A percentile compares a stretch with the other conserved stretches of the same genome.
Conservation (phyloP, 148 eudicot species). For the Rhododendron molle region DNA sequence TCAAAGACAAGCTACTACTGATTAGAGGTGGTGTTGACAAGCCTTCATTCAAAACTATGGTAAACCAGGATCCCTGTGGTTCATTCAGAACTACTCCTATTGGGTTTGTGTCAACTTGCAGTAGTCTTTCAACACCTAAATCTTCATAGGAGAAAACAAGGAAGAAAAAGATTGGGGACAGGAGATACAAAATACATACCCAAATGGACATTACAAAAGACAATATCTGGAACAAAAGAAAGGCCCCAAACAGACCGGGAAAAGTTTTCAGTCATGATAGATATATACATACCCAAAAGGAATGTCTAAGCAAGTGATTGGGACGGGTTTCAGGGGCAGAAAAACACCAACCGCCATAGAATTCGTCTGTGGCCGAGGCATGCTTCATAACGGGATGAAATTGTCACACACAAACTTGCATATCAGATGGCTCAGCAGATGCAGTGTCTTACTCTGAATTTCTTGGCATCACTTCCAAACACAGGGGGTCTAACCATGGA, state of each 20-base stretch:
- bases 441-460: background rate
- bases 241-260: background rate
- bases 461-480: slow-evolving; percentile 7
- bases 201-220: background rate
- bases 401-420: background rate
- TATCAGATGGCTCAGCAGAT: background rate
- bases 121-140: background rate
- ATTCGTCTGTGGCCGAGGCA: background rate
- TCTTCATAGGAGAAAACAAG: background rate
- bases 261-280: background rate
- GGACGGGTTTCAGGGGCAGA: background rate
- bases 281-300: background rate
- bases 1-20: background rate
- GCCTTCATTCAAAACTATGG: background rate
- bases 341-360: background rate
- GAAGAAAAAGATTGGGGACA: background rate
- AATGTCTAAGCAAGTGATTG: background rate
- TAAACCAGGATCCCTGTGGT: background rate
- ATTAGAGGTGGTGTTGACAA: background rate
- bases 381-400: background rate
- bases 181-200: background rate
- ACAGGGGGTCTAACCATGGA: background rate
- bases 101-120: background rate
- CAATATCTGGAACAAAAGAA: background rate
- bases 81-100: background rate